These are phyloP conservation scores for Lactarius indigo DNA, from an alignment of 768 basidiomycete species.

Conservation along the genomic window DNA sequence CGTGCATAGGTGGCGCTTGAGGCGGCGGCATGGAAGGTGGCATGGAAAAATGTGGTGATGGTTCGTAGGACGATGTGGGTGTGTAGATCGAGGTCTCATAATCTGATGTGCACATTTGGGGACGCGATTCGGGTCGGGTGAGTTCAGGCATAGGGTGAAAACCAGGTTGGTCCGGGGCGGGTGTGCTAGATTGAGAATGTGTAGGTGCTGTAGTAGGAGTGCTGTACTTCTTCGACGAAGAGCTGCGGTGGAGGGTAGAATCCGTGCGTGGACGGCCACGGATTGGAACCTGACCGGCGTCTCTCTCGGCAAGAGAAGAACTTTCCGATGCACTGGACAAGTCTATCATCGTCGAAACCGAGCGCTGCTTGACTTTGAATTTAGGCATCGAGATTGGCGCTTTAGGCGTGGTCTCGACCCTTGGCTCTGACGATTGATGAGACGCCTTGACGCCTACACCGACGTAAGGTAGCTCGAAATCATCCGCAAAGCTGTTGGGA, in stretches of 20 bases:
- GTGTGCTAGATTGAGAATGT: constrained; percentile 19
- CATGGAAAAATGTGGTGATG: constrained; percentile 6
- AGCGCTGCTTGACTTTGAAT: constrained; percentile 12
- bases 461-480: constrained; percentile 45
- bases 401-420: constrained; percentile 10
- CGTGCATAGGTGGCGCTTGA: constrained; percentile 12
- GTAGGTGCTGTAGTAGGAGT: constrained; percentile 2
- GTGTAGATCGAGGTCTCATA: constrained; percentile 16
- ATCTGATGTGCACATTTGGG: constrained; percentile 7
- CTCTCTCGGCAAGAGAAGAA: constrained; percentile 4
- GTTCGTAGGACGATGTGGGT: constrained; percentile 7
- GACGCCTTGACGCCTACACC: constrained; percentile 32
- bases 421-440: constrained; percentile 1
- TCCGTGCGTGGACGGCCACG: constrained; percentile 22
- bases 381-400: background rate
- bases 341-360: constrained; percentile 1
- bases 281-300: constrained; percentile 13
- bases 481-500: constrained; percentile 26
- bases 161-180: constrained; percentile 9
- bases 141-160: constrained; percentile 10
- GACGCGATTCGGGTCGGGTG: constrained; percentile 15
- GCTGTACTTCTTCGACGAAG: constrained; percentile 13
- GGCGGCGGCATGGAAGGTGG: constrained; percentile 21
- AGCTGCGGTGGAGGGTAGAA: constrained; percentile 3
- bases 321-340: constrained; percentile 5